Percentiles rank a stretch among this genome's conserved stretches.
Conservation (phyloP, 495 filamentous ascomycete genomes). For the Darksidea phi region DNA sequence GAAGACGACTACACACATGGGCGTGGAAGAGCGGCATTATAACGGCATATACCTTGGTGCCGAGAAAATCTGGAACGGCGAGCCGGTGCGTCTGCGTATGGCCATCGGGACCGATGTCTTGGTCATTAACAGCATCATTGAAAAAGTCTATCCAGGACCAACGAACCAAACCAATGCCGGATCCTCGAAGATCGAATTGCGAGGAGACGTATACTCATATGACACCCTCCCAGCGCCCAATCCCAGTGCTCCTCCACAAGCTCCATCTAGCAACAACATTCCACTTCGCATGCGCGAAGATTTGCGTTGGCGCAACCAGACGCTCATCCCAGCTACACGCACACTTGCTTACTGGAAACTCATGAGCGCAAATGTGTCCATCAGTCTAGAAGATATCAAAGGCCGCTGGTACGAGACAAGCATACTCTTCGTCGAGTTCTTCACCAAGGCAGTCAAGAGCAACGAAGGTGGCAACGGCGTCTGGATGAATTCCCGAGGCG, state of each 20-base stretch:
- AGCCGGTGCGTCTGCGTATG: conserved; percentile 52
- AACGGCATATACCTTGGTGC: conserved; percentile 62
- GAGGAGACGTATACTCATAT: conserved; percentile 53
- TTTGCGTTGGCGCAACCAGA: conserved; percentile 49
- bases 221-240: conserved; percentile 38
- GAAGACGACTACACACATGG: conserved; percentile 43
- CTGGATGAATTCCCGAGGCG: conserved; percentile 53
- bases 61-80: conserved; percentile 62
- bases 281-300: conserved; percentile 50
- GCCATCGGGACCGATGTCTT: conserved; percentile 52
- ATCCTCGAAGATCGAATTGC: conserved; percentile 13
- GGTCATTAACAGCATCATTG: conserved; percentile 48
- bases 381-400: conserved; percentile 55
- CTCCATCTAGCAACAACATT: conserved; percentile 41
- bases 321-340: conserved; percentile 43
- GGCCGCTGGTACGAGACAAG: conserved; percentile 64
- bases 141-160: conserved; percentile 35
- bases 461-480: conserved; percentile 48
- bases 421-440: conserved; percentile 46
- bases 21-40: conserved; percentile 47
- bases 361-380: conserved; percentile 35
- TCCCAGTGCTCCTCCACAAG: conserved; percentile 29
- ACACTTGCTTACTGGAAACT: conserved; percentile 50
- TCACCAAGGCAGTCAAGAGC: conserved; percentile 41
- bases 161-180: conserved; percentile 27